These are phyloP conservation scores for Cytospora piceae DNA, from an alignment of 2,329 filamentous ascomycete species.

Conservation along the genomic window DNA sequence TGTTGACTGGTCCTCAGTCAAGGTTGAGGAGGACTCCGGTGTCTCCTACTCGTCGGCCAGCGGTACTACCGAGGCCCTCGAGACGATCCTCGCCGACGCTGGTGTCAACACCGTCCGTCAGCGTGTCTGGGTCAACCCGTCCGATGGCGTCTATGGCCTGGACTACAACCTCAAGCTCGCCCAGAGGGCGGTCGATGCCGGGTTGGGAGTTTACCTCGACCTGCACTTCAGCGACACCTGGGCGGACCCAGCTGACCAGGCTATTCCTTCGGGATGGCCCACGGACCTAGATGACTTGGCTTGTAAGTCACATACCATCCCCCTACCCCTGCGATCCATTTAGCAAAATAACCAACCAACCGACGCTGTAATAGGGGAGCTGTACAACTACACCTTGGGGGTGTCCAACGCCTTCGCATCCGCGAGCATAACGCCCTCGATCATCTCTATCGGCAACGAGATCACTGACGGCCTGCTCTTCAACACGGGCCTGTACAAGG, in stretches of 20 bases:
- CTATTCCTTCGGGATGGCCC: slow-evolving; percentile 66
- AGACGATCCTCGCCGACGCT: slow-evolving; percentile 62
- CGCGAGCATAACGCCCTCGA: slow-evolving; percentile 58
- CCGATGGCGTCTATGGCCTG: slow-evolving; percentile 67
- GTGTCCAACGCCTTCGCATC: slow-evolving; percentile 64
- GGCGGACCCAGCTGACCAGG: slow-evolving; percentile 69
- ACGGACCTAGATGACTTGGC: slow-evolving; percentile 60
- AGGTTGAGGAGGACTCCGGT: slow-evolving; percentile 64
- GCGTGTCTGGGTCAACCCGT: slow-evolving; percentile 71
- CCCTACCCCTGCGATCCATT: background rate
- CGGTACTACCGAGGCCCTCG: slow-evolving; percentile 59
- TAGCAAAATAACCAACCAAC: background rate
- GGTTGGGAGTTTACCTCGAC: slow-evolving; percentile 64
- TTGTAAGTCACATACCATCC: slow-evolving; percentile 43
- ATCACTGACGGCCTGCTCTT: slow-evolving; percentile 70
- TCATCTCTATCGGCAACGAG: slow-evolving; percentile 76
- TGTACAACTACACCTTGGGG: slow-evolving; percentile 71
- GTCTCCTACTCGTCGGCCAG: slow-evolving; percentile 62
- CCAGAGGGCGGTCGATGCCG: slow-evolving; percentile 64
- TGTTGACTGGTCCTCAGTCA: slow-evolving; percentile 56
- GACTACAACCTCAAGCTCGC: slow-evolving; percentile 73
- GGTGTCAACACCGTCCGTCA: slow-evolving; percentile 74
- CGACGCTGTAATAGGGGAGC: slow-evolving; percentile 23
- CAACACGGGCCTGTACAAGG: slow-evolving; percentile 54
- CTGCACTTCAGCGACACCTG: slow-evolving; percentile 72